These are phyloP conservation scores for Actinomortierella wolfii DNA, from an alignment of 371 early-diverging fungal species.

Conservation along the genomic window DNA sequence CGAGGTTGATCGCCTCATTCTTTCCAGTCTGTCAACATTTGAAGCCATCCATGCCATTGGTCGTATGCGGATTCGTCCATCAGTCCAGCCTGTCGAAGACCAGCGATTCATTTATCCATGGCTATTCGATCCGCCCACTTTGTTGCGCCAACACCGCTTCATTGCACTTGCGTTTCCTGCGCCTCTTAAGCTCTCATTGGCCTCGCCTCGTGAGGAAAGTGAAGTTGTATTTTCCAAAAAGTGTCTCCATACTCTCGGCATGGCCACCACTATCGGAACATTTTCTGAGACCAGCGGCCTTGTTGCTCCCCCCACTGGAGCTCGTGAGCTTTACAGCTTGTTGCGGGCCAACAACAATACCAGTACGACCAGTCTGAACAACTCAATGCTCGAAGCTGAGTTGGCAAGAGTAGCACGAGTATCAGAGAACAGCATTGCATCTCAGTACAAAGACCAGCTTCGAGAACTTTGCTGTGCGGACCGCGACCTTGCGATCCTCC, in stretches of 20 bases:
- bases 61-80: constrained; percentile 36
- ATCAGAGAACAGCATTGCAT: constrained; percentile 19
- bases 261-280: constrained; percentile 7
- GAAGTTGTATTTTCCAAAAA: not conserved
- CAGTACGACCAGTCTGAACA: constrained; percentile 29
- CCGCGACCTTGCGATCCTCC: constrained; percentile 54
- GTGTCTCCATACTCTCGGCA: constrained; percentile 35
- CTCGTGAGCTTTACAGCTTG: constrained; percentile 10
- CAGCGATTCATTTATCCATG: constrained; percentile 40
- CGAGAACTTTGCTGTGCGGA: constrained; percentile 42
- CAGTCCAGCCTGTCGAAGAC: constrained; percentile 20
- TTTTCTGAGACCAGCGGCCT: constrained; percentile 5
- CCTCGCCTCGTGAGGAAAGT: not conserved
- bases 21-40: constrained; percentile 71
- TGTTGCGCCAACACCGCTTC: constrained; percentile 40
- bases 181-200: constrained; percentile 4
- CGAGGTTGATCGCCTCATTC: constrained; percentile 54
- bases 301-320: constrained; percentile 2
- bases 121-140: constrained; percentile 45
- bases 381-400: constrained; percentile 30
- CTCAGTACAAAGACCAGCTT: constrained; percentile 37
- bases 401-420: not conserved
- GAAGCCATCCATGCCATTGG: constrained; percentile 71
- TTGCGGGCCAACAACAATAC: constrained; percentile 25
- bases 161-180: constrained; percentile 40